Evolutionary conservation across 2,329 filamentous ascomycete species (phyloP), one percentile per base, ranked within the genome.

Genomic region (Alternaria sp.): DNA sequence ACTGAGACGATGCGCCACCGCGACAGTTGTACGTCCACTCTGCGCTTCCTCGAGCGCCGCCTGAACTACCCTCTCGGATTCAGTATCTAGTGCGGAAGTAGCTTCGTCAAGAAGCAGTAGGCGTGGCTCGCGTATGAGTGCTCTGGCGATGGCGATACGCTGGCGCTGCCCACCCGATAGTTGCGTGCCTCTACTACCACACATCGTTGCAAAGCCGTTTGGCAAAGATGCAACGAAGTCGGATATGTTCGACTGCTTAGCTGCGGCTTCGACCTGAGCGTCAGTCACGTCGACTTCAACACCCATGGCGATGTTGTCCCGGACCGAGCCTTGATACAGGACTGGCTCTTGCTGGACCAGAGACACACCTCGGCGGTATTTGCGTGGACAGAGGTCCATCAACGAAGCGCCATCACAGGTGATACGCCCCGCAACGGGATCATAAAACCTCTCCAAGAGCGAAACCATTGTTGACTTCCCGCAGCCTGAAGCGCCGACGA

Each of bases 261-360:
- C 97, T 3, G 92, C 94, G 71, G 88, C 86, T 64, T 92, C 86
- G 57, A 98, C 86, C 12, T 88, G 87, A 58, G 89, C 88, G 65
- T 97, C 93, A 0, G 89, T 83, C 2, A 94, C 88, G n/a, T 89
- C 84, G 6, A 89, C 86, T 12, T 85, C 82, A 3, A 90, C 81
- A 20, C 78, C 79, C 2, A 98, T 87, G 6, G 97, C 82, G 66
- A 98, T 93, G 77, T 98, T 98, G 33, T 98, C 94, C 69, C 87
- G 88, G 73, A 99, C 93, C 0, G 91, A 94, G 46, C 95, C 96
- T 79, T 97, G 94, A 81, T 97, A 99, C 0, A 99, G 83, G 0
- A 95, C 97, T 0, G 96, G 95, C 78, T 98, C 96, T 77, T 98
- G 96, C 33, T 91, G 94, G 14, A 99, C 95, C 10, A 99, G 89